Conservation (phyloP, 352 stramenopile species). For the Phytophthora chlamydospora region DNA sequence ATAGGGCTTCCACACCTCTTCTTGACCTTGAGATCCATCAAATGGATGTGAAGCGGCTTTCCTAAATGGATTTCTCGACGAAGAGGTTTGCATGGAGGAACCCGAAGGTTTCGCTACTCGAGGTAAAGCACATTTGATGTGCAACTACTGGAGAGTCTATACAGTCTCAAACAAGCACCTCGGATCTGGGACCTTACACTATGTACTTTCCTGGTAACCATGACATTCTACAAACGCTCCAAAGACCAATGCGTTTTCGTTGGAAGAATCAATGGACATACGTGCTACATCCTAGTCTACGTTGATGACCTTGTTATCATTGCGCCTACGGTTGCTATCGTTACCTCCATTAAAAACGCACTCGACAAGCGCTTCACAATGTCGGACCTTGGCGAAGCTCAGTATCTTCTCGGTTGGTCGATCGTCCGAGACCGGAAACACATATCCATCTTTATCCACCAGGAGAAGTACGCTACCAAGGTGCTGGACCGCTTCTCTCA, state of each 20-base stretch:
- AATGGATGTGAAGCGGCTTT: conserved; percentile 39
- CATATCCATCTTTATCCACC: conserved; percentile 18
- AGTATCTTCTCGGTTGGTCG: conserved; percentile 16
- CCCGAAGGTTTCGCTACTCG: neutral
- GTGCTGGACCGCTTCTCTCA: conserved; percentile 22
- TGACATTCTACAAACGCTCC: conserved; percentile 9
- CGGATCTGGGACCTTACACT: conserved; percentile 18
- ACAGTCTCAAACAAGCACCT: conserved; percentile 14
- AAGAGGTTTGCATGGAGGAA: conserved; percentile 31
- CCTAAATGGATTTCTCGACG: conserved; percentile 16
- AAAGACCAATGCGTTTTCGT: conserved; percentile 8
- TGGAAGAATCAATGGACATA: neutral
- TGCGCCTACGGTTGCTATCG: conserved; percentile 4
- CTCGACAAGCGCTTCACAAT: conserved; percentile 20
- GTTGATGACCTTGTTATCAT: conserved; percentile 17
- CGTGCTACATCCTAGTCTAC: conserved; percentile 19
- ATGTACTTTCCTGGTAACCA: neutral
- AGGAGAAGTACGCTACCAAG: conserved; percentile 27
- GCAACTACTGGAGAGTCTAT: neutral
- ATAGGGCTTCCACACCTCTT: conserved; percentile 19
- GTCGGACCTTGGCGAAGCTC: conserved; percentile 11
- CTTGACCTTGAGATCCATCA: conserved; percentile 13
- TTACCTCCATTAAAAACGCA: conserved; percentile 9
- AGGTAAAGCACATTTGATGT: neutral
- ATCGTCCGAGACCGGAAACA: conserved; percentile 11